Percentiles rank a stretch among this genome's conserved stretches.
Conservation (phyloP, 1,284 basidiomycete species). For the Cryptococcus neoformans region DNA sequence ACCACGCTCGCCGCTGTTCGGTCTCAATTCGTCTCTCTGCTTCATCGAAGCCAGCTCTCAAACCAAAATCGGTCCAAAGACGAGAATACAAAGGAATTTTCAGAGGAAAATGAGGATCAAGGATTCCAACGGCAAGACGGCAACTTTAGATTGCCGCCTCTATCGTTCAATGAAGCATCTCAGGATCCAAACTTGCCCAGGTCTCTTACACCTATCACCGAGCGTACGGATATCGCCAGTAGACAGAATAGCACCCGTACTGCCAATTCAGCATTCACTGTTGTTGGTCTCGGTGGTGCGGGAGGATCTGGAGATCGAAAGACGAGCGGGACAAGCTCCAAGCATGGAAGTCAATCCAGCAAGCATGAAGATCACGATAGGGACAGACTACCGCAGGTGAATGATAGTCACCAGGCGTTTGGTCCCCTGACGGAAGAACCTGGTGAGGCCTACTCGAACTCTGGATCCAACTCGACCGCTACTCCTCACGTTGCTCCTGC, state of each 20-base stretch:
- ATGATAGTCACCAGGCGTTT: constrained; percentile 7
- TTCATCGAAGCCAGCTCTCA: constrained; percentile 52
- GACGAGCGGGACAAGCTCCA: constrained; percentile 16
- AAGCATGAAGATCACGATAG: constrained; percentile 3
- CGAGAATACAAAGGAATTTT: constrained; percentile 5
- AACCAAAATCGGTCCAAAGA: not conserved
- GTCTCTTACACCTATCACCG: constrained; percentile 55
- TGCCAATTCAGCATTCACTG: constrained; percentile 10
- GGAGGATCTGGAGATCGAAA: constrained; percentile 10
- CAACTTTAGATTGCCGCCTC: constrained; percentile 37
- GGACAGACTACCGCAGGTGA: not conserved
- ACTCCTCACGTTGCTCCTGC: not conserved
- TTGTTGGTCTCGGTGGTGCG: constrained; percentile 2
- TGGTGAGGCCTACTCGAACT: not conserved
- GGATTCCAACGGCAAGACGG: constrained; percentile 15
- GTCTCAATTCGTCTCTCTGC: constrained; percentile 60
- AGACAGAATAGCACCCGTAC: constrained; percentile 33
- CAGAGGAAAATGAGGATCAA: constrained; percentile 16
- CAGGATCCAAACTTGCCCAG: constrained; percentile 28
- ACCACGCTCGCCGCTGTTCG: constrained; percentile 70
- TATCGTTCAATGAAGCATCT: constrained; percentile 25
- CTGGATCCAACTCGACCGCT: not conserved
- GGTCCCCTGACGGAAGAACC: constrained; percentile 15
- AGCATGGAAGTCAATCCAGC: constrained; percentile 28
- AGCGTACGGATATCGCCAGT: constrained; percentile 45